Conservation (phyloP, 768 basidiomycete species). For the Amanita rimosa region DNA sequence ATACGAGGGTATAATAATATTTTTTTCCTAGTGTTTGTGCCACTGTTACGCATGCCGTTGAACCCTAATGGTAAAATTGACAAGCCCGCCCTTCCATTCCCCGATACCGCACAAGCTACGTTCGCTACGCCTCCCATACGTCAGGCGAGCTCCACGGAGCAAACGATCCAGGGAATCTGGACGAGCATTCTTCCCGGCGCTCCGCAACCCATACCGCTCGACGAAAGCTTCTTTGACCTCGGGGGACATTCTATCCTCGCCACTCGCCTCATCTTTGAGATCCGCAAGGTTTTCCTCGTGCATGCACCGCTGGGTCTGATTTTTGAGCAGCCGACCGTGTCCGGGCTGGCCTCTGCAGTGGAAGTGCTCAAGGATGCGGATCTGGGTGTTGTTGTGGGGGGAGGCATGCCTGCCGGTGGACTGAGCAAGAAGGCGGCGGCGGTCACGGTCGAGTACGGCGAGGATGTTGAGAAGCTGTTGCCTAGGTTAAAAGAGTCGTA, state of each 20-base stretch:
- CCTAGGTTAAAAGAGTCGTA: conserved; percentile 51
- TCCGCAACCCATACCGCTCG: conserved; percentile 65
- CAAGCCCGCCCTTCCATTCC: conserved; percentile 97
- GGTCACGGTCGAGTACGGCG: conserved; percentile 44
- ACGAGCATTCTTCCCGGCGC: conserved; percentile 66
- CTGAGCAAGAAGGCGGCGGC: conserved; percentile 14
- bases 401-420: conserved; percentile 6
- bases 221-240: conserved; percentile 97
- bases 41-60: conserved; percentile 88
- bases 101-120: conserved; percentile 76
- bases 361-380: conserved; percentile 70
- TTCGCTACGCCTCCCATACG: conserved; percentile 23
- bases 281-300: conserved; percentile 84
- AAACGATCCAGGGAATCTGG: conserved; percentile 82
- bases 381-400: conserved; percentile 38
- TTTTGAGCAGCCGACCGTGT: conserved; percentile 84
- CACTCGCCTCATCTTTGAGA: conserved; percentile 93
- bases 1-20: no score
- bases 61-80: conserved; percentile 99
- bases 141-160: conserved; percentile 57
- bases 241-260: conserved; percentile 98
- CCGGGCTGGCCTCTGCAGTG: conserved; percentile 62
- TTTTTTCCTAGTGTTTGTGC: conserved; percentile 68
- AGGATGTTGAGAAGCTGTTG: conserved; percentile 61
- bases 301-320: conserved; percentile 87